phyloP scores from a whole-genome alignment of 257 asterid species.

The Solanum rostratum region DNA sequence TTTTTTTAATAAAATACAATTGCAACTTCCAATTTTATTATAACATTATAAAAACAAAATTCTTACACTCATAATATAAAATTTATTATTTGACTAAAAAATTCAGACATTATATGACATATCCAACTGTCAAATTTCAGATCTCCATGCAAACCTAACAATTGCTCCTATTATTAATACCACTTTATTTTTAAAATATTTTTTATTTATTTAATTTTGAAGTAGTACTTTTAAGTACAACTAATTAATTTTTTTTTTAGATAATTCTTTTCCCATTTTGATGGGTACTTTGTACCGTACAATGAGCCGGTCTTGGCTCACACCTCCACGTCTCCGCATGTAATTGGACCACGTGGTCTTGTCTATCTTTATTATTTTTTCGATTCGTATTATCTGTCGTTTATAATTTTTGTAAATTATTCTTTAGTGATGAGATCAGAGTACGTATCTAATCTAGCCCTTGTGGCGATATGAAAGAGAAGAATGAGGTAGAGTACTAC shows the following conservation, averaged over 20 bases:
- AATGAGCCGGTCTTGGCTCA: not conserved
- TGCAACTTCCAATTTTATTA: not conserved
- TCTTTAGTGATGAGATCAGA: not conserved
- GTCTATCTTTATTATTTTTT: not conserved
- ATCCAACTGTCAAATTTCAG: slow-evolving; percentile 30
- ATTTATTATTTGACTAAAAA: not conserved
- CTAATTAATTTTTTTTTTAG: not conserved
- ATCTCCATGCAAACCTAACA: slow-evolving; percentile 14
- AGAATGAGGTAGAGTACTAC: not conserved
- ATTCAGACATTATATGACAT: slow-evolving; percentile 10
- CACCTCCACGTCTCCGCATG: slow-evolving; percentile 7
- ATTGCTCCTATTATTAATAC: not conserved
- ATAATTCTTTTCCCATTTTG: not conserved
- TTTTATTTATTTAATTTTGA: not conserved
- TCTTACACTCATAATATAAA: not conserved
- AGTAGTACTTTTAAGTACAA: not conserved
- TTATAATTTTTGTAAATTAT: not conserved
- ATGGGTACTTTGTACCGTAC: slow-evolving; percentile 25
- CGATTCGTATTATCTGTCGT: not conserved
- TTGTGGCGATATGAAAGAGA: not conserved
- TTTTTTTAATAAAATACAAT: not conserved
- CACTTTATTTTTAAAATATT: not conserved
- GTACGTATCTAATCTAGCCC: not conserved
- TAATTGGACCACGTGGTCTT: slow-evolving; percentile 3
- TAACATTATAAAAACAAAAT: not conserved